phyloP scores from a whole-genome alignment of 2,329 filamentous ascomycete species.

The Cephalotrichum gorgonifer region DNA sequence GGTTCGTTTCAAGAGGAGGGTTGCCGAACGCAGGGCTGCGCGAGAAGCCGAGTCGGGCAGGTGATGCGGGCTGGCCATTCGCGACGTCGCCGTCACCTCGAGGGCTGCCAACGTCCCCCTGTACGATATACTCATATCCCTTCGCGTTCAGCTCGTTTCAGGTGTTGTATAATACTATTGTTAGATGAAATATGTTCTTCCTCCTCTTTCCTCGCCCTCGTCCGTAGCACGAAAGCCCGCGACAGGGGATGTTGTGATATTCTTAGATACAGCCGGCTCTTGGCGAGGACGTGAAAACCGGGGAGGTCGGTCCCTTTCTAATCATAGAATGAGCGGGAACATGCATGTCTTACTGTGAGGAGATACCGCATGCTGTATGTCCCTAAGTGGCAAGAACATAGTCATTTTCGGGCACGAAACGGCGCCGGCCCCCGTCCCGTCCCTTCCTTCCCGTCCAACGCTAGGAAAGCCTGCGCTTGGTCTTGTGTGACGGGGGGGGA shows the following conservation, averaged over 20 bases:
- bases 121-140: background rate
- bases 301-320: background rate
- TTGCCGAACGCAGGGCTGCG: constrained; percentile 66
- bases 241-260: no score
- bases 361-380: no score
- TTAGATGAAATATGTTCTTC: background rate
- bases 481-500: background rate
- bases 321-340: background rate
- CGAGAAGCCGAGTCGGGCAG: constrained; percentile 31
- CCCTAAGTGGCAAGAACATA: no score
- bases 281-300: background rate
- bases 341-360: background rate
- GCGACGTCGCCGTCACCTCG: background rate
- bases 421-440: no score
- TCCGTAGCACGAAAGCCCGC: no score
- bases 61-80: background rate
- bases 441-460: background rate
- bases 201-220: no score
- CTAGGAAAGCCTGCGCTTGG: background rate
- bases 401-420: no score
- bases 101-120: background rate
- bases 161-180: background rate
- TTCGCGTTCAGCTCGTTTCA: background rate
- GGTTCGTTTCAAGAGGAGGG: constrained; percentile 76
- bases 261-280: background rate